Evolutionary conservation across 2,329 filamentous ascomycete species (phyloP).

Genomic region (Penicillium vulpinum): DNA sequence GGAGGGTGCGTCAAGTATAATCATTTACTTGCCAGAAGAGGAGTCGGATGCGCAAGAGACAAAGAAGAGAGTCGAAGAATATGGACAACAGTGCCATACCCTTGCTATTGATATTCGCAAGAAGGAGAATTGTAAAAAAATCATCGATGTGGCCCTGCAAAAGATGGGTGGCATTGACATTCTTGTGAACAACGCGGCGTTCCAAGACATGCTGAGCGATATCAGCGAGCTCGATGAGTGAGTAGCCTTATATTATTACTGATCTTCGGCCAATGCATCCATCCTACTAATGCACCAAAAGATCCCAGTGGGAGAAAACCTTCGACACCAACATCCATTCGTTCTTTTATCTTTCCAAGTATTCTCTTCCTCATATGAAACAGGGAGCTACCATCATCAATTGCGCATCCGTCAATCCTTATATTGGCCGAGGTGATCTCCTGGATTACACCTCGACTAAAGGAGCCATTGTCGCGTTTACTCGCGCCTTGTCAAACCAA

Average conservation of each 20-base stretch:
- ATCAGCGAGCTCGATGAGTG: conserved; percentile 71
- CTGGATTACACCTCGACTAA: conserved; percentile 77
- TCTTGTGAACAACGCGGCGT: conserved; percentile 66
- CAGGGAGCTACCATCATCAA: conserved; percentile 78
- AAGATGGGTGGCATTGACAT: conserved; percentile 71
- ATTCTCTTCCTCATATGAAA: conserved; percentile 72
- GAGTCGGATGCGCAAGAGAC: conserved; percentile 75
- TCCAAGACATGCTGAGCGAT: conserved; percentile 70
- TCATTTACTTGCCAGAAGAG: conserved; percentile 73
- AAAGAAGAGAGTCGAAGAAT: conserved; percentile 66
- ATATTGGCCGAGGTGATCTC: conserved; percentile 75
- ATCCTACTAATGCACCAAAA: conserved; percentile 28
- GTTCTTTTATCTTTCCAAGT: conserved; percentile 79
- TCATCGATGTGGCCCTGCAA: conserved; percentile 66
- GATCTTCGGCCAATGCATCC: background rate
- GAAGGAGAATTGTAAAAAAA: conserved; percentile 67
- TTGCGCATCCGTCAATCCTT: conserved; percentile 80
- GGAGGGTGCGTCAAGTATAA: conserved; percentile 73
- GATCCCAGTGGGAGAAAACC: conserved; percentile 75
- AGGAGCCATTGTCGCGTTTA: conserved; percentile 77
- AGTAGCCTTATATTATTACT: conserved; percentile 26
- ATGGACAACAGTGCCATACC: conserved; percentile 66
- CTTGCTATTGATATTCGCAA: conserved; percentile 65
- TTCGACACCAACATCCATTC: conserved; percentile 84
- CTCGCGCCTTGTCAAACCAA: conserved; percentile 74